Conservation (phyloP, 352 stramenopile genomes). For the Pythium graminicola region DNA sequence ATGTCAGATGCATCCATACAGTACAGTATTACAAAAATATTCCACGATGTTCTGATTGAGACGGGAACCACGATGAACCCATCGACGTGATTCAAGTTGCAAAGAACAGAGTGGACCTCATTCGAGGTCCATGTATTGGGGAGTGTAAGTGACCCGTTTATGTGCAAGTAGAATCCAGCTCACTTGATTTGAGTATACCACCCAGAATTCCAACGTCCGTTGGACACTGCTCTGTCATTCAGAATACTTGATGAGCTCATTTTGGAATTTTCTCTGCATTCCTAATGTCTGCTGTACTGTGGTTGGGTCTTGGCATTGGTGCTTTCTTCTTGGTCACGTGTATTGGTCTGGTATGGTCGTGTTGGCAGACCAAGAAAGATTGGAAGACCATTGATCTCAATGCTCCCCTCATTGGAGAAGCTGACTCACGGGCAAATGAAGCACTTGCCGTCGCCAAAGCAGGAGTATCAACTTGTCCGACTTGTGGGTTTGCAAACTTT, state of each 20-base stretch:
- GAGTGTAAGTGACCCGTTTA: no score
- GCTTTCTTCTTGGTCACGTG: background rate
- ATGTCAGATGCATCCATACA: no score
- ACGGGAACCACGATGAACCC: no score
- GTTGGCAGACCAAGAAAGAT: background rate
- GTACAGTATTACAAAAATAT: no score
- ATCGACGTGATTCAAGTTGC: no score
- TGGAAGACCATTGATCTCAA: constrained; percentile 14
- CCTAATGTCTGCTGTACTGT: background rate
- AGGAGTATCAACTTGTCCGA: background rate
- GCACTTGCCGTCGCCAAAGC: background rate
- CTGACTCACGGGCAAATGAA: background rate
- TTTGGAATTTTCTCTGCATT: background rate
- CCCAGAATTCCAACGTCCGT: background rate
- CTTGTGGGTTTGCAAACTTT: constrained; percentile 14
- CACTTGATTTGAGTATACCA: background rate
- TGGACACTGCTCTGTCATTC: background rate
- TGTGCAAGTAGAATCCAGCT: background rate
- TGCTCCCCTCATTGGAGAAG: constrained; percentile 6
- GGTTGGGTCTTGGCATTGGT: background rate
- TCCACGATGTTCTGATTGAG: no score
- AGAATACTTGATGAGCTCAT: background rate
- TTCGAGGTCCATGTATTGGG: no score
- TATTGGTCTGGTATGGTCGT: background rate
- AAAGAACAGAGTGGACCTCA: background rate